Evolutionary conservation across 148 eudicot genomes (phyloP).

Genomic region (Vaccinium myrtillus): DNA sequence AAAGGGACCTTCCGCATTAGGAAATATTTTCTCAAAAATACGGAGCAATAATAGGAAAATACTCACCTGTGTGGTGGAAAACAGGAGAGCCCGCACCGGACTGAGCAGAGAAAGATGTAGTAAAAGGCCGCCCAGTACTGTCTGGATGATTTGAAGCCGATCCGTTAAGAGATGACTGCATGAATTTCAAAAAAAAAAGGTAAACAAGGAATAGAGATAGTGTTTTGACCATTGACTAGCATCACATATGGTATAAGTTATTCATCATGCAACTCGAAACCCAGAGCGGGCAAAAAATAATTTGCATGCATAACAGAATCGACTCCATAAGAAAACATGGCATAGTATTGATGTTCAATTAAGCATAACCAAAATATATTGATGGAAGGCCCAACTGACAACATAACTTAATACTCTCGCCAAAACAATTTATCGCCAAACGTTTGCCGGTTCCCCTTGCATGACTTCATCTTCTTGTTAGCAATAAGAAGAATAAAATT

Average conservation of each 20-base stretch:
- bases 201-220: neutral
- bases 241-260: neutral
- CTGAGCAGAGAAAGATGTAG: slow-evolving; percentile 56
- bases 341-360: neutral
- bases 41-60: slow-evolving; percentile 9
- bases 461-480: neutral
- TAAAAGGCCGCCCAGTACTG: slow-evolving; percentile 45
- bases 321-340: neutral
- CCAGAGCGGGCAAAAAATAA: neutral
- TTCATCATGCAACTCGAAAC: neutral
- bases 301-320: too few relatives aligned
- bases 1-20: slow-evolving; percentile 5
- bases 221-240: neutral
- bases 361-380: neutral
- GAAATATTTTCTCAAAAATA: neutral
- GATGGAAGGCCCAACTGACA: neutral
- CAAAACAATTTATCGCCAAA: slow-evolving; percentile 1
- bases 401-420: neutral
- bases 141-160: slow-evolving; percentile 62
- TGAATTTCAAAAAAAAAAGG: neutral
- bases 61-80: slow-evolving; percentile 66
- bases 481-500: neutral
- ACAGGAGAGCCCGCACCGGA: slow-evolving; percentile 66
- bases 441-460: neutral
- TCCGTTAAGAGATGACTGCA: slow-evolving; percentile 59